phyloP scores from a whole-genome alignment of 2,329 filamentous ascomycete genomes.

The Ramichloridium luteum region DNA sequence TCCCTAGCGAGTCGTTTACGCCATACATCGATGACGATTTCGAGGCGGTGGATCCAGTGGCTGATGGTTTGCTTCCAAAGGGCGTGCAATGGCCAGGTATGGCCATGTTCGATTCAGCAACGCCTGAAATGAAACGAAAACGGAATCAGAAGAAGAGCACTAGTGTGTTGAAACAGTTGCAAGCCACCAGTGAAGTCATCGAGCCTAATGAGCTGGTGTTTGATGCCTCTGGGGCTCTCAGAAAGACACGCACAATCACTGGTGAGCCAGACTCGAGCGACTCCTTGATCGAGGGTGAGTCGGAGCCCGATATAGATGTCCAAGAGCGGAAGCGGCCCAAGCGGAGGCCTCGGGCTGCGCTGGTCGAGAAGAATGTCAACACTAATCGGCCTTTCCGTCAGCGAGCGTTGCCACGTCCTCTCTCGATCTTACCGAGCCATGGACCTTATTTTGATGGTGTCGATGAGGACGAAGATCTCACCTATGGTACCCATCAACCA shows the following conservation, averaged over 20 bases:
- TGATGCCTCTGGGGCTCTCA: constrained; percentile 31
- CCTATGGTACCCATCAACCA: constrained; percentile 19
- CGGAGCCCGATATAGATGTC: constrained; percentile 19
- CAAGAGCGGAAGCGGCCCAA: constrained; percentile 16
- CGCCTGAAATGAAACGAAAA: constrained; percentile 57
- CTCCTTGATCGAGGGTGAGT: constrained; percentile 23
- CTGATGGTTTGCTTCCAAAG: constrained; percentile 46
- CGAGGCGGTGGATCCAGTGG: constrained; percentile 17
- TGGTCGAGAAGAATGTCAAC: constrained; percentile 21
- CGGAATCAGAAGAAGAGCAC: constrained; percentile 67
- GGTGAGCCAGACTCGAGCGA: constrained; percentile 32
- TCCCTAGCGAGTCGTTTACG: constrained; percentile 8
- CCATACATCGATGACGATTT: constrained; percentile 20
- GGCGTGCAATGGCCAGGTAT: constrained; percentile 66
- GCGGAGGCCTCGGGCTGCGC: constrained; percentile 13
- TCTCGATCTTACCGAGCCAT: constrained; percentile 6
- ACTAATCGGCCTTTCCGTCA: constrained; percentile 13
- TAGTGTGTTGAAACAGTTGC: constrained; percentile 57
- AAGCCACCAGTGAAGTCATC: constrained; percentile 50
- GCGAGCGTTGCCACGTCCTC: constrained; percentile 7
- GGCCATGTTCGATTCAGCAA: constrained; percentile 70
- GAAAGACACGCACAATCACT: constrained; percentile 33
- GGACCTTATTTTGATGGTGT: constrained; percentile 23
- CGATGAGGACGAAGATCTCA: constrained; percentile 22
- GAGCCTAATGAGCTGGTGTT: constrained; percentile 55